Conservation (phyloP, 1,284 basidiomycete species). For the Pterulicium gracile region DNA sequence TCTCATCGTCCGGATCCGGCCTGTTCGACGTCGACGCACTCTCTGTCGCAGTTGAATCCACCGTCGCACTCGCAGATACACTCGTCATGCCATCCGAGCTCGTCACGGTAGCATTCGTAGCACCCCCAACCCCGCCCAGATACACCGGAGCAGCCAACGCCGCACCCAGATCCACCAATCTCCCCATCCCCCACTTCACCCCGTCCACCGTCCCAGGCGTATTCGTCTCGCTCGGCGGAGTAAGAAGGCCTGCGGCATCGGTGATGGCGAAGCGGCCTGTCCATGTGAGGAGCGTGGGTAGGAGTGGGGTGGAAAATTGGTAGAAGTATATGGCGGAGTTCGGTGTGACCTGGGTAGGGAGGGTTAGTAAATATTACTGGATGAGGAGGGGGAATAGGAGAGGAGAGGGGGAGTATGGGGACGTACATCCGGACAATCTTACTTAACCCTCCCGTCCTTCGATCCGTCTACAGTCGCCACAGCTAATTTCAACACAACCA, state of each 20-base stretch:
- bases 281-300: conserved; percentile 42
- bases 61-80: too few species aligned
- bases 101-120: too few species aligned
- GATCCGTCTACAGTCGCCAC: conserved; percentile 44
- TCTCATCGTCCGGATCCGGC: too few species aligned
- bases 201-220: conserved; percentile 30
- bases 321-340: conserved; percentile 74
- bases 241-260: conserved; percentile 33
- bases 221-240: conserved; percentile 36
- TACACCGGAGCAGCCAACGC: conserved; percentile 12
- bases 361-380: conserved; percentile 4
- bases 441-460: conserved; percentile 47
- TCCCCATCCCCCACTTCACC: conserved; percentile 65
- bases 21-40: too few species aligned
- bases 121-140: too few species aligned
- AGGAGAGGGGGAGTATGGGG: too few species aligned
- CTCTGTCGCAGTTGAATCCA: too few species aligned
- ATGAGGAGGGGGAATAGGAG: not conserved
- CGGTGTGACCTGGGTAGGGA: conserved; percentile 41
- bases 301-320: conserved; percentile 45
- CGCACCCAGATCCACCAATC: conserved; percentile 34
- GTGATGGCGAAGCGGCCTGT: conserved; percentile 77
- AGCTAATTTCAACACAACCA: conserved; percentile 24
- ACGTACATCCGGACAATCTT: conserved; percentile 55
- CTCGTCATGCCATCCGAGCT: too few species aligned